Conservation (phyloP, 2,329 filamentous ascomycete species). For the Epichloe festucae region DNA sequence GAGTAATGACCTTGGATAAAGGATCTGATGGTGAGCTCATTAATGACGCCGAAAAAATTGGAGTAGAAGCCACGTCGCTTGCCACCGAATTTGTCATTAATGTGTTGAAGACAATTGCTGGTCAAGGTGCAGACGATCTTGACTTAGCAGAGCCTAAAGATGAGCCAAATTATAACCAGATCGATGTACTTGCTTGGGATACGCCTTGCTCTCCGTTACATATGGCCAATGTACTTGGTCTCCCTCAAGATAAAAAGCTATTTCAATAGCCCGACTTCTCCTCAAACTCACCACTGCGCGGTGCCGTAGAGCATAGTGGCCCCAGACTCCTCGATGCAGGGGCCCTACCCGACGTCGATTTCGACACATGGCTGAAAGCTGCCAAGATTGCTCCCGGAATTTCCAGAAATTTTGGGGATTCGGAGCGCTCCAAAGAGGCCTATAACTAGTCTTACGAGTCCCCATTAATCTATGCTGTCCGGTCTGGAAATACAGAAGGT, state of each 20-base stretch:
- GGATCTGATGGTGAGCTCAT: slow-evolving; percentile 33
- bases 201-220: slow-evolving; percentile 61
- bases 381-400: too few species aligned
- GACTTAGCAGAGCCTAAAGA: slow-evolving; percentile 39
- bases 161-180: slow-evolving; percentile 67
- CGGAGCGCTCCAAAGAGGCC: slow-evolving; percentile 33
- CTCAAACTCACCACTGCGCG: too few species aligned
- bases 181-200: slow-evolving; percentile 73
- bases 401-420: slow-evolving; percentile 17
- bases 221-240: slow-evolving; percentile 56
- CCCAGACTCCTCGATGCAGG: too few species aligned
- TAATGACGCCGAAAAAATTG: slow-evolving; percentile 32
- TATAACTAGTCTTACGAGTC: slow-evolving; percentile 43
- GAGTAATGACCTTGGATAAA: slow-evolving; percentile 31
- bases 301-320: too few species aligned
- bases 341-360: too few species aligned
- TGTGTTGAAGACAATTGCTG: slow-evolving; percentile 32
- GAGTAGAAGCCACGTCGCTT: slow-evolving; percentile 37
- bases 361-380: too few species aligned
- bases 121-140: slow-evolving; percentile 22
- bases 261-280: slow-evolving; percentile 39
- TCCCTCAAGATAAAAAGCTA: slow-evolving; percentile 50
- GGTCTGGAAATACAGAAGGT: slow-evolving; percentile 25
- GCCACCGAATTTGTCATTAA: slow-evolving; percentile 67
- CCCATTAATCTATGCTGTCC: slow-evolving; percentile 52